Base-by-base conservation (phyloP, 257 asterid genomes). In the Apocynum venetum region DNA sequence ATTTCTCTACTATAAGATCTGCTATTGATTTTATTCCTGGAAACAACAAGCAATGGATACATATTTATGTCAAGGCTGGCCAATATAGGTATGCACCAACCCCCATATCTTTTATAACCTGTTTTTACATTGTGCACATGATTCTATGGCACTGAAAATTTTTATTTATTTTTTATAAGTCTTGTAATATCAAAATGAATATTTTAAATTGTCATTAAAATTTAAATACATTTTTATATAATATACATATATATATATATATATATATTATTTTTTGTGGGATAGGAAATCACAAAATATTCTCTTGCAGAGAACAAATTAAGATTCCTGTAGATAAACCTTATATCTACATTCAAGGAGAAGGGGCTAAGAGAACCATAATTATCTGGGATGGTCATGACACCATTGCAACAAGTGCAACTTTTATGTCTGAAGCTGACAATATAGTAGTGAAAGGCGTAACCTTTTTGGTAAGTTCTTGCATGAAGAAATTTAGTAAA, bases 341-440 rank as follows among this genome's bases (percentile, higher is more conserved):
- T 8, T 89, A 77, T 65, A 86, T 93, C 2, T 89, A 81, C 65
- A 84, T 93, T 0, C 78, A 75, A 80, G 97, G 97, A 38, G 86
- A 81, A 15, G 87, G 84, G 17, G 69, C 35, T 13, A 40, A 76
- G 52, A 85, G 61, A 38, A 90, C 91, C 0, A 36, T 1, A 2
- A 84, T 93, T 12, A 72, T 82, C 43, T 88, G 86, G 90, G 64
- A 77, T 53, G 86, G 74, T 7, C 76, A 80, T 49, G 93, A 31
- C 3, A 56, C 87, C 0, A 86, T 88, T 15, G 80, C 49, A 1
- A 77, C 80, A 4, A 76, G 88, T 63, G 89, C 94, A 6, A 91
- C 97, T 69, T 87, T 93, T 70, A 86, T 51, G n/a, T 81, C 86
- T 51, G 71, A 67, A 19, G 97, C 96, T 9, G 87, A 89, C 51